A percentile compares a stretch with the other conserved stretches of the same genome.
Conservation (phyloP, 192 early-diverging fungal species). For the Chytriomyces sp. region DNA sequence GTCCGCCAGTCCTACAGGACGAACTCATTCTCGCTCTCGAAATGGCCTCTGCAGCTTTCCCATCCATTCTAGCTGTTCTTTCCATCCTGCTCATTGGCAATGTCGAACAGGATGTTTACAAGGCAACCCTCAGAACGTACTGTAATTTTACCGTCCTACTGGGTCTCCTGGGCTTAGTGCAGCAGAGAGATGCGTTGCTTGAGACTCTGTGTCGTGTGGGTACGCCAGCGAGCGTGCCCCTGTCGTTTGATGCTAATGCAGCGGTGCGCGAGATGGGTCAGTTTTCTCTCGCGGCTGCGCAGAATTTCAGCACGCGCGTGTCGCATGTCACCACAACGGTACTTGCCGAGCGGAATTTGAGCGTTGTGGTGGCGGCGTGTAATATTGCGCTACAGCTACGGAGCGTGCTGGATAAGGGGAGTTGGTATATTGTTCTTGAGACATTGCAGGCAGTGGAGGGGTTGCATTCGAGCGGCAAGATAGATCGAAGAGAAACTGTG, state of each 20-base stretch:
- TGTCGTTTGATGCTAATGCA: conserved; percentile 14
- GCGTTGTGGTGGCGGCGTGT: conserved; percentile 72
- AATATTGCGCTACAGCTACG: conserved; percentile 73
- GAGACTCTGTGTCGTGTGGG: conserved; percentile 81
- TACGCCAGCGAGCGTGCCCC: conserved; percentile 52
- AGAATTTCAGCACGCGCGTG: conserved; percentile 13
- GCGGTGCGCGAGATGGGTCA: conserved; percentile 11
- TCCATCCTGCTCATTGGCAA: conserved; percentile 75
- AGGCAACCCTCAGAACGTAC: conserved; percentile 66
- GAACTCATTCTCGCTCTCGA: conserved; percentile 65
- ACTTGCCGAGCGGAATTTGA: conserved; percentile 77
- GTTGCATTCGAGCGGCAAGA: conserved; percentile 61
- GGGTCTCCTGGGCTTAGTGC: conserved; percentile 75
- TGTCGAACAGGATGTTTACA: conserved; percentile 84
- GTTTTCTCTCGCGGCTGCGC: neutral
- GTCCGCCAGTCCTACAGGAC: conserved; percentile 28
- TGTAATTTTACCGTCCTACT: conserved; percentile 77
- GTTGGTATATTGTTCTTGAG: conserved; percentile 87
- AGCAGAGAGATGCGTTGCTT: conserved; percentile 85
- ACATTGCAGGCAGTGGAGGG: conserved; percentile 87
- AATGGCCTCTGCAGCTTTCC: conserved; percentile 83
- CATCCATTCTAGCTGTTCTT: conserved; percentile 73
- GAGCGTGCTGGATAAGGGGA: conserved; percentile 66
- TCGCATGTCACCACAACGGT: conserved; percentile 5
- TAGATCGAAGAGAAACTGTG: conserved; percentile 40